Percentiles rank a stretch among this genome's conserved stretches.
phyloP scores from a whole-genome alignment of 495 filamentous ascomycete species.

The Tuber indicum region DNA sequence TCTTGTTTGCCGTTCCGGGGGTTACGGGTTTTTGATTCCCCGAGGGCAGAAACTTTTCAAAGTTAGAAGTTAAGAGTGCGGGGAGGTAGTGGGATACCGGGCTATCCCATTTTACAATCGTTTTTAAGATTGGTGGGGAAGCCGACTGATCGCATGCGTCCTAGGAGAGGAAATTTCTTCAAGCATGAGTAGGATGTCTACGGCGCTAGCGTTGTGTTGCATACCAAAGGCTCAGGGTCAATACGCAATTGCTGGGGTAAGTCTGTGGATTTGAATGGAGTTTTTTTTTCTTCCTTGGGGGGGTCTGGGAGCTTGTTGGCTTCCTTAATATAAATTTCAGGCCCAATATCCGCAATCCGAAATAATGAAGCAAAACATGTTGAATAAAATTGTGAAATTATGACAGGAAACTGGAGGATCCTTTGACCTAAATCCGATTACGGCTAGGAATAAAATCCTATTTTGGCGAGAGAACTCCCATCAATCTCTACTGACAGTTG shows the following conservation, averaged over 20 bases:
- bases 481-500: not conserved
- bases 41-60: not conserved
- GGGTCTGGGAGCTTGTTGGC: not conserved
- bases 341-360: not conserved
- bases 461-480: not conserved
- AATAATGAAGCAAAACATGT: not conserved
- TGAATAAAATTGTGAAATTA: not conserved
- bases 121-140: not conserved
- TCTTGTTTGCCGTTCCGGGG: not conserved
- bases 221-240: not conserved
- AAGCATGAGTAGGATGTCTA: not conserved
- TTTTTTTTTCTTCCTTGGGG: not conserved
- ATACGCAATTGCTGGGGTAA: not conserved
- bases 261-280: not conserved
- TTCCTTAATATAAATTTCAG: not conserved
- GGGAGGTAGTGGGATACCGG: not conserved
- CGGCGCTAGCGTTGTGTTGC: not conserved
- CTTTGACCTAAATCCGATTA: not conserved
- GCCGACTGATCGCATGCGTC: not conserved
- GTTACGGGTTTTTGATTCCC: not conserved
- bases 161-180: not conserved
- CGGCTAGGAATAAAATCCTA: not conserved
- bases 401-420: not conserved
- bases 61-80: not conserved
- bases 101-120: not conserved